phyloP scores from a whole-genome alignment of 2,329 filamentous ascomycete species.

The Aspergillus sp. region DNA sequence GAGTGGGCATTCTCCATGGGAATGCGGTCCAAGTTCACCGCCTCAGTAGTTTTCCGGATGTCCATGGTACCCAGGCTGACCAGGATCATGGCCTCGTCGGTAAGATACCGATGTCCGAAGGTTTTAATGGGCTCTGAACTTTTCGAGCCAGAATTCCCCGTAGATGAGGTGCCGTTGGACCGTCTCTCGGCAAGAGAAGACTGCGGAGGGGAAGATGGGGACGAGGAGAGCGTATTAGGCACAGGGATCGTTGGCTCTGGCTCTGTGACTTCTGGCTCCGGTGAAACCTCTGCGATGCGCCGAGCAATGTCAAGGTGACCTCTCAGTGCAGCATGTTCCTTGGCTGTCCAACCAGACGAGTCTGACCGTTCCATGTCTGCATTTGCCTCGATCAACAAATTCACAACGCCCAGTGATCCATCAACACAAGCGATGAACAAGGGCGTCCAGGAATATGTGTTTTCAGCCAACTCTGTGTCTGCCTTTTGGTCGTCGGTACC shows the following conservation, averaged over 20 bases:
- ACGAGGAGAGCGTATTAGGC: conserved; percentile 26
- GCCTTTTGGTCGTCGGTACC: conserved; percentile 67
- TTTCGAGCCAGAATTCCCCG: conserved; percentile 35
- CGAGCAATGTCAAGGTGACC: conserved; percentile 80
- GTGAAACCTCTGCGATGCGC: conserved; percentile 58
- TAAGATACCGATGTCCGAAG: conserved; percentile 93
- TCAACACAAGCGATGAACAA: conserved; percentile 90
- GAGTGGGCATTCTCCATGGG: conserved; percentile 82
- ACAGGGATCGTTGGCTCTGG: conserved; percentile 27
- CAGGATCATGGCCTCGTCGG: conserved; percentile 79
- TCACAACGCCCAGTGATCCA: conserved; percentile 69
- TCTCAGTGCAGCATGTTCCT: conserved; percentile 84
- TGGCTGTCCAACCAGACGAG: conserved; percentile 88
- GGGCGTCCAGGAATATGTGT: conserved; percentile 90
- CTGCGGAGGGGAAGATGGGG: conserved; percentile 29
- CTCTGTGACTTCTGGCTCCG: conserved; percentile 30
- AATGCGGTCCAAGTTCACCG: conserved; percentile 83
- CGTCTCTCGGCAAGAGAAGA: conserved; percentile 41
- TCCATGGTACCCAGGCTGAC: conserved; percentile 96
- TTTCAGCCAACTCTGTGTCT: conserved; percentile 72
- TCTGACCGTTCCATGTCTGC: conserved; percentile 72
- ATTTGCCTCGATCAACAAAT: conserved; percentile 72
- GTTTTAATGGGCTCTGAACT: conserved; percentile 78
- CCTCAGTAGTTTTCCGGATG: conserved; percentile 71
- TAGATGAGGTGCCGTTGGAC: conserved; percentile 28